Conservation (phyloP, 2,329 filamentous ascomycete species). For the Epichloe aotearoae region DNA sequence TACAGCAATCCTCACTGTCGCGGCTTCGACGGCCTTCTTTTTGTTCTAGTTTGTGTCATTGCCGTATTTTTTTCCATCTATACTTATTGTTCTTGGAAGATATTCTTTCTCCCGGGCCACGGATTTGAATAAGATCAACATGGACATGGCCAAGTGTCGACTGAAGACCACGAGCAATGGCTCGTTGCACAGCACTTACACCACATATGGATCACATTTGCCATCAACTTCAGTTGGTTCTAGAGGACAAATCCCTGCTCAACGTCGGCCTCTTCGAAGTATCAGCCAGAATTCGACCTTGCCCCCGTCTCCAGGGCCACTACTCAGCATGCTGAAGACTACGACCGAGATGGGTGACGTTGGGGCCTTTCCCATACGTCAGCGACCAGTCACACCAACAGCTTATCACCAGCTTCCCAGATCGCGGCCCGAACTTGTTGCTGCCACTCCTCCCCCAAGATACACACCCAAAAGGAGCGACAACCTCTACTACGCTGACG, state of each 20-base stretch:
- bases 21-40: constrained; percentile 6
- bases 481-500: constrained; percentile 23
- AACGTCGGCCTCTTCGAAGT: constrained; percentile 28
- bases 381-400: constrained; percentile 16
- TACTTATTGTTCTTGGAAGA: constrained; percentile 2
- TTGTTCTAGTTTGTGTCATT: constrained; percentile 5
- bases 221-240: constrained; percentile 7
- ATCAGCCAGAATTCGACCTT: constrained; percentile 30
- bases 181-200: constrained; percentile 22
- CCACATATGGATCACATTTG: constrained; percentile 12
- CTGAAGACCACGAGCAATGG: constrained; percentile 27
- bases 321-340: constrained; percentile 53
- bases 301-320: constrained; percentile 35
- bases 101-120: neutral
- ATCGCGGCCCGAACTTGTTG: constrained; percentile 17
- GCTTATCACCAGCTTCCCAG: constrained; percentile 16
- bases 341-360: constrained; percentile 55
- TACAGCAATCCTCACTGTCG: constrained; percentile 3
- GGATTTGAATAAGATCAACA: constrained; percentile 7
- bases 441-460: constrained; percentile 15
- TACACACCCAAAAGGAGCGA: constrained; percentile 18
- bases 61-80: constrained; percentile 4
- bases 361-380: constrained; percentile 42
- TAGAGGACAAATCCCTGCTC: constrained; percentile 11
- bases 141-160: constrained; percentile 17